phyloP scores from a whole-genome alignment of 1,284 basidiomycete genomes.

The Trichosporon ovoides region DNA sequence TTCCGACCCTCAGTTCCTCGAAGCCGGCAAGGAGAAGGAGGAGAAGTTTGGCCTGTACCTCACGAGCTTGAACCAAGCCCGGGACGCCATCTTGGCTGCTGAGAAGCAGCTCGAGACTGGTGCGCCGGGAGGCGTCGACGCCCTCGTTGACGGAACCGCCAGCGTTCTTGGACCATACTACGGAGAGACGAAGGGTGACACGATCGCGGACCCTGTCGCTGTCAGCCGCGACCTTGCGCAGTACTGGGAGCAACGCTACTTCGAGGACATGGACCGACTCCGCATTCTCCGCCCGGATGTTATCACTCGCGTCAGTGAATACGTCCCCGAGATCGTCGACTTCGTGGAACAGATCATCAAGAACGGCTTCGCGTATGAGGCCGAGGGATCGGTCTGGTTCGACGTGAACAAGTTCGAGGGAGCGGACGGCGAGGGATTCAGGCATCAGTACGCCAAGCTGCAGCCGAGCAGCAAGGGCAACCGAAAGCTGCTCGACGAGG shows the following conservation, averaged over 20 bases:
- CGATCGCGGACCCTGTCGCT: constrained; percentile 72
- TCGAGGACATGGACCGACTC: constrained; percentile 85
- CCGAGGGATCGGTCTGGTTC: constrained; percentile 89
- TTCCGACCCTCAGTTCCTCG: constrained; percentile 57
- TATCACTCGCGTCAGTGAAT: constrained; percentile 93
- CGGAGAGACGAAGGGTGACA: constrained; percentile 72
- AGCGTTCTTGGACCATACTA: constrained; percentile 70
- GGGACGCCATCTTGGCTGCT: constrained; percentile 36
- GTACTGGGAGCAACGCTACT: constrained; percentile 87
- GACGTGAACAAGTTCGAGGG: constrained; percentile 85
- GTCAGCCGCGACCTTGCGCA: constrained; percentile 80
- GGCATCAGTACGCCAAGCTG: constrained; percentile 85
- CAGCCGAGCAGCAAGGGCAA: constrained; percentile 96
- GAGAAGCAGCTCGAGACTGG: constrained; percentile 44
- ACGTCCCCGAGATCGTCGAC: constrained; percentile 86
- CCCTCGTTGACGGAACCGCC: constrained; percentile 64
- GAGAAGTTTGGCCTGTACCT: constrained; percentile 90
- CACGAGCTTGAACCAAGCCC: constrained; percentile 60
- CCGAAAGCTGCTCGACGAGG: constrained; percentile 81
- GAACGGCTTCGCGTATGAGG: constrained; percentile 87
- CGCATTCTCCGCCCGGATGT: constrained; percentile 83
- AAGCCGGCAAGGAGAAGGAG: constrained; percentile 65
- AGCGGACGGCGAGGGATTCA: constrained; percentile 53
- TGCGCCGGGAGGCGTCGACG: constrained; percentile 52
- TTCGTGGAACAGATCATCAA: constrained; percentile 82